Base-by-base conservation (phyloP, 2,329 filamentous ascomycete species). In the Massarina eburnea region DNA sequence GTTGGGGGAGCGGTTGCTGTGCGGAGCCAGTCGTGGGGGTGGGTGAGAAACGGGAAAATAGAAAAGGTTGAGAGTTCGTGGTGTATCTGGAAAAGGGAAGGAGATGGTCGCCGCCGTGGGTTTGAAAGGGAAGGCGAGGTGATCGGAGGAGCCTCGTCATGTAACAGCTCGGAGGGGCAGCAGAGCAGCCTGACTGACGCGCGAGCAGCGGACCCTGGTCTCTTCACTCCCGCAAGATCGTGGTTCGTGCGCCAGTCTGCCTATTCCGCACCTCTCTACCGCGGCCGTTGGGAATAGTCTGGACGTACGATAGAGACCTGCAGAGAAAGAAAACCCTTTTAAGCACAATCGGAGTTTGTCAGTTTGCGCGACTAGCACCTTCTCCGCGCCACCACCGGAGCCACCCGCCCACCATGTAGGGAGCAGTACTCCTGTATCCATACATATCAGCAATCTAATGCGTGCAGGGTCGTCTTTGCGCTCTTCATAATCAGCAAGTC, bases 401-500 rank as follows among this genome's bases (percentile, higher is more conserved):
- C 27, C 12, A 14, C n/a, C 27, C 27, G 27, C 27, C 27, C 18
- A 38, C 35, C 20, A 38, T 38, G 35, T 38, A 22, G 26, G 35
- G 26, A 24, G 35, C 20, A 22, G 20, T 15, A 5, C 21, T 5
- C 22, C 22, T 17, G n/a, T 18, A 3, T 19, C n/a, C 33, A 8
- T 29, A 14, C 15, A 26, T 21, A 26, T 8, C 3, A 22, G 39
- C 56, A 64, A 40, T 64, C 27, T 30, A 8, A 30, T 14, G 24
- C 9, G 8, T 43, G n/a, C 59, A 97, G 91, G 94, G 89, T 91
- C 57, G 88, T 99, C 71, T 94, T 95, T 72, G 85, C 91, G 48
- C 86, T 99, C 66, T 91, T 97, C 70, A 87, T 99, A 70, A 96
- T 99, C 78, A 97, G 96, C 80, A 99, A 99, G 80, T 91, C 94